These are phyloP conservation scores for Cokeromyces recurvatus DNA, from an alignment of 371 early-diverging fungal genomes.

Conservation along the genomic window DNA sequence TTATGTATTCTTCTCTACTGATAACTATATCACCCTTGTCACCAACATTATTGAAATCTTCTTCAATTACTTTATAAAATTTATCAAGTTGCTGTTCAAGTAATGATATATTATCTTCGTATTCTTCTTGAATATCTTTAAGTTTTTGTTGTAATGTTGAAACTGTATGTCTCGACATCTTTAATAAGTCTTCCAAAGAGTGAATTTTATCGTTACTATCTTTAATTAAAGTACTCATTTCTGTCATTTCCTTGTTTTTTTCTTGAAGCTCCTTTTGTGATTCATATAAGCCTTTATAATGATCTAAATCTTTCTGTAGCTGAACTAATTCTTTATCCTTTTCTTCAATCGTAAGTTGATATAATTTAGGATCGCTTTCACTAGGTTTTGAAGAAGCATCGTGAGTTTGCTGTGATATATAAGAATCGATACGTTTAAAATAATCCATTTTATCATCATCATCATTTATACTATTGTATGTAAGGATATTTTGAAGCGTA, in stretches of 20 bases:
- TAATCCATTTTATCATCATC: conserved; percentile 38
- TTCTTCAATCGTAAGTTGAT: too few species aligned
- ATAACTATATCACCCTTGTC: too few species aligned
- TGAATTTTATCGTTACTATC: conserved; percentile 60
- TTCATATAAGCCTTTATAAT: too few species aligned
- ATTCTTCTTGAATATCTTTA: conserved; percentile 49
- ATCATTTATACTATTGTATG: conserved; percentile 53
- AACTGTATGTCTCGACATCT: conserved; percentile 64
- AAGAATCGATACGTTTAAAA: not conserved
- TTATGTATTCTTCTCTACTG: too few species aligned
- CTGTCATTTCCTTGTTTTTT: conserved; percentile 14
- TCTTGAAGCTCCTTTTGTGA: too few species aligned
- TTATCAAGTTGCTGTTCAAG: conserved; percentile 60
- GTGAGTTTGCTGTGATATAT: not conserved
- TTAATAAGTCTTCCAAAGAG: conserved; percentile 65
- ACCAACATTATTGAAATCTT: too few species aligned
- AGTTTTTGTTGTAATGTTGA: conserved; percentile 61
- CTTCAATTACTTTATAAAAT: not conserved
- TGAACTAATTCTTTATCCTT: too few species aligned
- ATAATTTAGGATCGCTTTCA: too few species aligned
- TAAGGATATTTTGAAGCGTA: conserved; percentile 56
- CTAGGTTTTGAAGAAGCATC: too few species aligned
- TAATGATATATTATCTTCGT: conserved; percentile 50
- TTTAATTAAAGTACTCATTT: conserved; percentile 59
- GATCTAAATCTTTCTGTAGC: too few species aligned